These are phyloP conservation scores for Endogone sp. DNA, from an alignment of 192 early-diverging fungal species.

Conservation along the genomic window DNA sequence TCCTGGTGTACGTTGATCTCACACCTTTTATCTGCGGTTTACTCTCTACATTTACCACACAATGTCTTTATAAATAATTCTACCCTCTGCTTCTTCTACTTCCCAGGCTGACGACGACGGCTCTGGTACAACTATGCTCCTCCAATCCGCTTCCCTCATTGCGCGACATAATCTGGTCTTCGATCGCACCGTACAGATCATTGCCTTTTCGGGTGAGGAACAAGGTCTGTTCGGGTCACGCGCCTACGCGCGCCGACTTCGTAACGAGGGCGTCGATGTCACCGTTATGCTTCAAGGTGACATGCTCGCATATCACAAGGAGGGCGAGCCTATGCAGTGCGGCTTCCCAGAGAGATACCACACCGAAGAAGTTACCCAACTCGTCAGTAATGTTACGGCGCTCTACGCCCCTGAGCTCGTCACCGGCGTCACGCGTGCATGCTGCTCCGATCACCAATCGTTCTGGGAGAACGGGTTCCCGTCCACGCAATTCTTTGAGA, in stretches of 20 bases:
- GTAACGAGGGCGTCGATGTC: constrained; percentile 18
- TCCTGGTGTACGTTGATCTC: constrained; percentile 24
- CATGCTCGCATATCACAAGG: constrained; percentile 40
- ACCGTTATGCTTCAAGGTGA: constrained; percentile 42
- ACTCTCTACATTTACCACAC: no score
- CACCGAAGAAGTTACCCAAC: constrained; percentile 26
- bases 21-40: no score
- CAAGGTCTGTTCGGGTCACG: constrained; percentile 40
- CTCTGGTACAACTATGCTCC: constrained; percentile 33
- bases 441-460: constrained; percentile 41
- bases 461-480: constrained; percentile 40
- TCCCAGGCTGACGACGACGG: constrained; percentile 31
- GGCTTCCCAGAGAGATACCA: constrained; percentile 36
- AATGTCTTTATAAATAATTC: no score
- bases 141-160: constrained; percentile 29
- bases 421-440: constrained; percentile 31
- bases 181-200: constrained; percentile 29
- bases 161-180: constrained; percentile 28
- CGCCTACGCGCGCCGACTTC: constrained; percentile 30
- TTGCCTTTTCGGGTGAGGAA: constrained; percentile 41
- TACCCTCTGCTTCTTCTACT: neutral
- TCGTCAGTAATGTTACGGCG: constrained; percentile 31
- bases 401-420: constrained; percentile 34
- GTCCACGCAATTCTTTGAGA: constrained; percentile 38
- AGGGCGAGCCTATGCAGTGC: constrained; percentile 38